phyloP scores from a whole-genome alignment of 371 early-diverging fungal genomes.

The Rhizopus stolonifer region DNA sequence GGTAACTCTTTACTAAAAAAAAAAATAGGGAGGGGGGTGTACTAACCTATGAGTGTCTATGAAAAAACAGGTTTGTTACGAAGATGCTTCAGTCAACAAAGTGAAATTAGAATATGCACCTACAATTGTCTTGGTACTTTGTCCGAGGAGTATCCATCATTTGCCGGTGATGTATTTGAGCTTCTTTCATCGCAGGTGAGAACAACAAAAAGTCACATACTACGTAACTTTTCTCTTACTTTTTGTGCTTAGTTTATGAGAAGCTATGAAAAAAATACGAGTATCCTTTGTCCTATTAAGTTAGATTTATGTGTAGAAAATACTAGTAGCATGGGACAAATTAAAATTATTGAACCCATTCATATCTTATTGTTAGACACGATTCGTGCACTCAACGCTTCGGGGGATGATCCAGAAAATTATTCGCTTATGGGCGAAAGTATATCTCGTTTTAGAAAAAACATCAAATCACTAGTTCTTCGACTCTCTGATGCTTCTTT shows the following conservation, averaged over 20 bases:
- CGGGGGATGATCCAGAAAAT: conserved; percentile 1
- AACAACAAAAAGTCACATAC: not conserved
- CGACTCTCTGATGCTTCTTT: conserved; percentile 38
- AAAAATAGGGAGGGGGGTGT: too few relatives aligned
- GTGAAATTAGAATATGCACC: conserved; percentile 46
- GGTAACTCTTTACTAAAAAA: conserved; percentile 24
- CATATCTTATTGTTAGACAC: conserved; percentile 37
- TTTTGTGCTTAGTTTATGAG: conserved; percentile 24
- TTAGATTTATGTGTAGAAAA: conserved; percentile 53
- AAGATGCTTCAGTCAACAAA: conserved; percentile 60
- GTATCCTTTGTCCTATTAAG: conserved; percentile 35
- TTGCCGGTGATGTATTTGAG: conserved; percentile 52
- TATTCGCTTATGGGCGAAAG: conserved; percentile 8
- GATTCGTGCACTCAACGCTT: conserved; percentile 22
- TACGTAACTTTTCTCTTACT: not conserved
- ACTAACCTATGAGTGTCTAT: too few relatives aligned
- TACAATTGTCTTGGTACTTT: conserved; percentile 54
- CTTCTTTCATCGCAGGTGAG: conserved; percentile 54
- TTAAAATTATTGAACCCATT: conserved; percentile 38
- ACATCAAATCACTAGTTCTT: conserved; percentile 25
- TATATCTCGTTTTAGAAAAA: conserved; percentile 4
- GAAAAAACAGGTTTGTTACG: conserved; percentile 49
- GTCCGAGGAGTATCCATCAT: conserved; percentile 25
- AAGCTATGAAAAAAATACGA: conserved; percentile 32
- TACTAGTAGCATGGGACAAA: conserved; percentile 35